Conservation (phyloP, 768 basidiomycete genomes). For the Xerocomus brunneocitrinus region DNA sequence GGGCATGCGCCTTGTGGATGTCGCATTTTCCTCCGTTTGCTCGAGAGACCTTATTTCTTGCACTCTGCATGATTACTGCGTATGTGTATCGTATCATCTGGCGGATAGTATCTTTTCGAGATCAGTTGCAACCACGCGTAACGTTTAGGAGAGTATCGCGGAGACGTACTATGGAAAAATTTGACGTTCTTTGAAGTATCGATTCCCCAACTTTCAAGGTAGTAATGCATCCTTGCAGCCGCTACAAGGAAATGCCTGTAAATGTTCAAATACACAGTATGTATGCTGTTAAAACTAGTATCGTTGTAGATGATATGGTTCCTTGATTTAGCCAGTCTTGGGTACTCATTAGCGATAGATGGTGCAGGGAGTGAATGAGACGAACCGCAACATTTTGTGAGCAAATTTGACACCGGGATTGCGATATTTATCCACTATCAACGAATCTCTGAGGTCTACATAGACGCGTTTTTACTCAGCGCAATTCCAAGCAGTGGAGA, state of each 20-base stretch:
- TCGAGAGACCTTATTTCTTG: slow-evolving; percentile 37
- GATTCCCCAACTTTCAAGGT: slow-evolving; percentile 60
- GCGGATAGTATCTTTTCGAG: slow-evolving; percentile 51
- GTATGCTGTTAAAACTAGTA: slow-evolving; percentile 54
- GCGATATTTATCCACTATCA: slow-evolving; percentile 67
- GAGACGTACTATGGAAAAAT: slow-evolving; percentile 53
- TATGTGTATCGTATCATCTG: slow-evolving; percentile 58
- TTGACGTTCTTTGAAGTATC: slow-evolving; percentile 38
- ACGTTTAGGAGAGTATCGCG: neutral
- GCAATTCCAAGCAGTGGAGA: neutral
- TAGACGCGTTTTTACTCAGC: neutral
- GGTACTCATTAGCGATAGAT: slow-evolving; percentile 4
- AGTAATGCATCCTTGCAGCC: slow-evolving; percentile 84
- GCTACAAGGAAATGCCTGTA: slow-evolving; percentile 81
- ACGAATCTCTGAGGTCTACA: slow-evolving; percentile 58
- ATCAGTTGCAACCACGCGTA: neutral
- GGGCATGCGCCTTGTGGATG: slow-evolving; percentile 46
- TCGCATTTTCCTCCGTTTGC: slow-evolving; percentile 36
- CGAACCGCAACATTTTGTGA: slow-evolving; percentile 73
- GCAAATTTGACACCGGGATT: slow-evolving; percentile 61
- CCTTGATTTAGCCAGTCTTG: slow-evolving; percentile 66
- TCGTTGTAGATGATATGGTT: slow-evolving; percentile 82
- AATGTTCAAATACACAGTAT: slow-evolving; percentile 71
- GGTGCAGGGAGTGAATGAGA: neutral
- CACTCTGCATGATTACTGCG: slow-evolving; percentile 46